Evolutionary conservation across 2,329 filamentous ascomycete species (phyloP).

Genomic region (Paraphoma sp.): DNA sequence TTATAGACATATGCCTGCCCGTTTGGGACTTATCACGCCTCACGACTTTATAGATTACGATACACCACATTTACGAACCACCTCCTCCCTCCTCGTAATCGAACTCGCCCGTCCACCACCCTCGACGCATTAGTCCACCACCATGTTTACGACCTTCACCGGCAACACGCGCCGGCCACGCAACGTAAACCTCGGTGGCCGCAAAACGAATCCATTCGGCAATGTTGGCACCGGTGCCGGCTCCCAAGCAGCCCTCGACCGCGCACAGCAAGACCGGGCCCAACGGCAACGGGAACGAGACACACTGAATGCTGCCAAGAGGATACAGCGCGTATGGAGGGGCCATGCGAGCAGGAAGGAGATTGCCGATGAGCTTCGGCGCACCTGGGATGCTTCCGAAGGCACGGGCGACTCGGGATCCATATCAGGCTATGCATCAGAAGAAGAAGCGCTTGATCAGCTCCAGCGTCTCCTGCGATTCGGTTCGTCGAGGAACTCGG

Average conservation of each 20-base stretch:
- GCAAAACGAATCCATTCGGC: slow-evolving; percentile 80
- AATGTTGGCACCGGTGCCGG: slow-evolving; percentile 64
- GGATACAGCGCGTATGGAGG: slow-evolving; percentile 83
- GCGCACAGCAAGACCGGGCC: slow-evolving; percentile 85
- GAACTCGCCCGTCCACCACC: neutral
- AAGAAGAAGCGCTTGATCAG: slow-evolving; percentile 49
- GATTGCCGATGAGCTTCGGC: slow-evolving; percentile 61
- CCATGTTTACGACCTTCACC: slow-evolving; percentile 92
- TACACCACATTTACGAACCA: neutral
- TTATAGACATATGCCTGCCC: neutral
- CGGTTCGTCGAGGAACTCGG: slow-evolving; percentile 43
- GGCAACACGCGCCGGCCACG: slow-evolving; percentile 84
- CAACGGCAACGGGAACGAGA: slow-evolving; percentile 82
- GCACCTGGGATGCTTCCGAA: slow-evolving; percentile 42
- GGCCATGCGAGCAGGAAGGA: slow-evolving; percentile 70
- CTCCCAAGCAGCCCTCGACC: slow-evolving; percentile 78
- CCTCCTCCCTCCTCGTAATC: neutral
- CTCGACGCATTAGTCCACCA: neutral
- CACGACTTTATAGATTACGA: neutral
- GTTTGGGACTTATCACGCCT: neutral
- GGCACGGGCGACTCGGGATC: slow-evolving; percentile 6
- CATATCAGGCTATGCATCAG: slow-evolving; percentile 42
- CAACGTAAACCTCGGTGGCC: slow-evolving; percentile 92
- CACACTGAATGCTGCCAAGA: slow-evolving; percentile 73
- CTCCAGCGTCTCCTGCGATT: slow-evolving; percentile 54